phyloP scores from a whole-genome alignment of 108 stramenopile genomes.

The Cyclostephanos invisitatus region DNA sequence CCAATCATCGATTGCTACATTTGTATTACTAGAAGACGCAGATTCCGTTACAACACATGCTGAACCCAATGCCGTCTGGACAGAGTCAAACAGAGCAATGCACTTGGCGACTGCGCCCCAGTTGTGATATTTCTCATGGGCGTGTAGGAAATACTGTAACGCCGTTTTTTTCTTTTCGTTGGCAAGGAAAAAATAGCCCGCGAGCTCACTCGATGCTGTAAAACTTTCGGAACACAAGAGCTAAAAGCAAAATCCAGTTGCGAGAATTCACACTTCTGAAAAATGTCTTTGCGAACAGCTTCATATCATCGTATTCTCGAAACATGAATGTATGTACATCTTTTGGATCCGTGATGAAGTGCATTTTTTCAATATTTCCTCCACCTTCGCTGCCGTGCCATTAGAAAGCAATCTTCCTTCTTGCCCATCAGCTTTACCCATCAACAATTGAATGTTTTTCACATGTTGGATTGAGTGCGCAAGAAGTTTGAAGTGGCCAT shows the following conservation, averaged over 20 bases:
- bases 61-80: constrained; percentile 1
- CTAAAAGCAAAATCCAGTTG: background rate
- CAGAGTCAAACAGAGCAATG: constrained; percentile 8
- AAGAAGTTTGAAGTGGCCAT: background rate
- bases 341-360: no score
- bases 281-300: background rate
- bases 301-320: constrained; percentile 9
- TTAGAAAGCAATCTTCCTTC: background rate
- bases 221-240: background rate
- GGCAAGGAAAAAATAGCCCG: constrained; percentile 28
- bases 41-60: background rate
- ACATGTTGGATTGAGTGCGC: background rate
- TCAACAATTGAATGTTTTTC: background rate
- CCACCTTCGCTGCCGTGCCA: background rate
- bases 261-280: background rate
- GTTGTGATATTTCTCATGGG: constrained; percentile 21
- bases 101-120: constrained; percentile 36
- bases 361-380: background rate
- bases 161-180: constrained; percentile 12
- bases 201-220: constrained; percentile 19
- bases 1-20: no score
- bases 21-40: background rate
- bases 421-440: background rate
- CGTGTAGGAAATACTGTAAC: constrained; percentile 11
- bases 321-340: constrained; percentile 13